These are phyloP conservation scores for Amanita phalloides DNA, from an alignment of 768 basidiomycete species.

Conservation along the genomic window DNA sequence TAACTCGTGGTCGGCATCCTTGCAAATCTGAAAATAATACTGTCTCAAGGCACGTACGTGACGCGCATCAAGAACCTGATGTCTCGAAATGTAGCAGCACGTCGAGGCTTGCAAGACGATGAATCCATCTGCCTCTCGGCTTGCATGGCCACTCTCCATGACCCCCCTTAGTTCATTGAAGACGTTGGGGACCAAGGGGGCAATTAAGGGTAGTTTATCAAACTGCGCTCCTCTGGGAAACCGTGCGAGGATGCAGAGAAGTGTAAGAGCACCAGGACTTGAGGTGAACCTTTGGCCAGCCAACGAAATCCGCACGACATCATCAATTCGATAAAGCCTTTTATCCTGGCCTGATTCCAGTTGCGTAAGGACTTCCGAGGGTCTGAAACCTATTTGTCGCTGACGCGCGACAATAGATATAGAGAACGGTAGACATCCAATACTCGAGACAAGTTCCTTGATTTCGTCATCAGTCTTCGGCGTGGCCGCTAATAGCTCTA, in stretches of 20 bases:
- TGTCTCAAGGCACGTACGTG: background rate
- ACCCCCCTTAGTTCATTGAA: background rate
- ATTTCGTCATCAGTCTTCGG: background rate
- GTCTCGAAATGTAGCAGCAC: background rate
- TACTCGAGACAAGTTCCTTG: background rate
- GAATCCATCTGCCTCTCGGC: background rate
- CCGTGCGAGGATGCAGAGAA: background rate
- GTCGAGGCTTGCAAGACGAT: background rate
- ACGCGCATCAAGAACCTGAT: background rate
- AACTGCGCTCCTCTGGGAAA: background rate
- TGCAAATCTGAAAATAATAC: slow-evolving; percentile 3
- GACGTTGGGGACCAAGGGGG: background rate
- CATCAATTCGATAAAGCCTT: background rate
- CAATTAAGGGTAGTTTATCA: background rate
- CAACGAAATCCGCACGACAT: background rate
- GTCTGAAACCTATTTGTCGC: background rate
- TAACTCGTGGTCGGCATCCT: background rate
- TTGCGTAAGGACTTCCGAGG: background rate
- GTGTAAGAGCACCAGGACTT: background rate
- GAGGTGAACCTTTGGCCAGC: background rate
- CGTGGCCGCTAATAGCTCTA: background rate
- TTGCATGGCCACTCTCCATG: background rate
- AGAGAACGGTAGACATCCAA: background rate
- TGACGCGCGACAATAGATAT: background rate
- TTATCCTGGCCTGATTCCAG: background rate